phyloP scores from a whole-genome alignment of 768 basidiomycete genomes.

The Nevesoporus exiguus region DNA sequence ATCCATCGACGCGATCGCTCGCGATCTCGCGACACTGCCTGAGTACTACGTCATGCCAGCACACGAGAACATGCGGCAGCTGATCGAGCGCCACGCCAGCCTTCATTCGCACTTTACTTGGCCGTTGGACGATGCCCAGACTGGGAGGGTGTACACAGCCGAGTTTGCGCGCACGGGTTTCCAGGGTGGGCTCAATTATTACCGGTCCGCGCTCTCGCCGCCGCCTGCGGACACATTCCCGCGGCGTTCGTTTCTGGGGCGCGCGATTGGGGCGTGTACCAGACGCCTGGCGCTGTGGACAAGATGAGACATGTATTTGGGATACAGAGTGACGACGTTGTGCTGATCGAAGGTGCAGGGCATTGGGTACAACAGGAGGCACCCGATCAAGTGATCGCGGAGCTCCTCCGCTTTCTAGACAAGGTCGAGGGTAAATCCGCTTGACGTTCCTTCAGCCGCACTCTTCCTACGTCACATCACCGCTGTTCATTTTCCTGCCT shows the following conservation, averaged over 20 bases:
- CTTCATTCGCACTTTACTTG: conserved; percentile 32
- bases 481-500: neutral
- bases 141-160: conserved; percentile 39
- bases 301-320: conserved; percentile 35
- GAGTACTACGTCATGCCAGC: conserved; percentile 62
- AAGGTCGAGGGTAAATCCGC: conserved; percentile 11
- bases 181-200: conserved; percentile 61
- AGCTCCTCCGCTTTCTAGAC: conserved; percentile 40
- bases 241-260: conserved; percentile 56
- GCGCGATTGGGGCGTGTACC: conserved; percentile 62
- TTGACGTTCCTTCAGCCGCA: neutral
- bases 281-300: conserved; percentile 45
- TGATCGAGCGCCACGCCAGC: conserved; percentile 37
- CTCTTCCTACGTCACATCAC: neutral
- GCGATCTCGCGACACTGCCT: conserved; percentile 43
- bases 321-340: conserved; percentile 44
- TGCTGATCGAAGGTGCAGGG: conserved; percentile 54
- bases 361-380: conserved; percentile 66
- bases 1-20: conserved; percentile 23
- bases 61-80: conserved; percentile 50
- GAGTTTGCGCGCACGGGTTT: conserved; percentile 55
- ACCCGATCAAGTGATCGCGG: conserved; percentile 40
- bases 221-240: conserved; percentile 42
- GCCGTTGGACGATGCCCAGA: conserved; percentile 48
- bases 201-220: conserved; percentile 37